A percentile compares a stretch with the other conserved stretches of the same genome.
Conservation (phyloP, 345 rosid genomes). For the Dovyalis caffra region DNA sequence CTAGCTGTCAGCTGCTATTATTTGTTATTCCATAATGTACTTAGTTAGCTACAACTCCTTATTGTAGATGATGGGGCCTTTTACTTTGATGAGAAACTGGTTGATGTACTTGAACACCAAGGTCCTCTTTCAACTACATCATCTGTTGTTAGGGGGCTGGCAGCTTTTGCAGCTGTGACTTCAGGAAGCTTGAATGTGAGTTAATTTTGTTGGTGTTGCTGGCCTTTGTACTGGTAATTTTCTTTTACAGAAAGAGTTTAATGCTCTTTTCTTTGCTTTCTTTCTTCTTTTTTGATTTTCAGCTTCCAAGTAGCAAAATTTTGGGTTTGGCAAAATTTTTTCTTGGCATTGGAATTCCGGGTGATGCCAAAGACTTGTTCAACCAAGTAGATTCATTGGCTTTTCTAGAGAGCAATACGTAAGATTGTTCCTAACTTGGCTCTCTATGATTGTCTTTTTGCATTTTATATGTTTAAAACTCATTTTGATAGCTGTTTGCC, state of each 20-base stretch:
- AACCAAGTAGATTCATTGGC: conserved; percentile 83
- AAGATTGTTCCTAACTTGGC: conserved; percentile 27
- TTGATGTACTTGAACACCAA: conserved; percentile 42
- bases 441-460: background rate
- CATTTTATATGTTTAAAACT: background rate
- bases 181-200: conserved; percentile 60
- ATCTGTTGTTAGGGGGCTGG: conserved; percentile 79
- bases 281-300: conserved; percentile 35
- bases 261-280: background rate
- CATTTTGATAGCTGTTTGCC: background rate
- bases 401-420: conserved; percentile 77
- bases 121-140: conserved; percentile 80
- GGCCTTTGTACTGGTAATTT: conserved; percentile 4
- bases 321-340: conserved; percentile 87
- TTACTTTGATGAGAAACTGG: conserved; percentile 75
- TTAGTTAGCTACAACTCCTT: conserved; percentile 9
- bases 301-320: conserved; percentile 77
- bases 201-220: conserved; percentile 10
- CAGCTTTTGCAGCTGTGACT: conserved; percentile 62
- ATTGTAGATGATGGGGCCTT: conserved; percentile 75
- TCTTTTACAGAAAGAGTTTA: background rate
- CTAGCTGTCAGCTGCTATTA: background rate
- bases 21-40: background rate
- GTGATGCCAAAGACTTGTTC: conserved; percentile 82
- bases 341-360: conserved; percentile 84